These are phyloP conservation scores for Salvia rosmarinus DNA, from an alignment of 257 asterid species.

Conservation along the genomic window DNA sequence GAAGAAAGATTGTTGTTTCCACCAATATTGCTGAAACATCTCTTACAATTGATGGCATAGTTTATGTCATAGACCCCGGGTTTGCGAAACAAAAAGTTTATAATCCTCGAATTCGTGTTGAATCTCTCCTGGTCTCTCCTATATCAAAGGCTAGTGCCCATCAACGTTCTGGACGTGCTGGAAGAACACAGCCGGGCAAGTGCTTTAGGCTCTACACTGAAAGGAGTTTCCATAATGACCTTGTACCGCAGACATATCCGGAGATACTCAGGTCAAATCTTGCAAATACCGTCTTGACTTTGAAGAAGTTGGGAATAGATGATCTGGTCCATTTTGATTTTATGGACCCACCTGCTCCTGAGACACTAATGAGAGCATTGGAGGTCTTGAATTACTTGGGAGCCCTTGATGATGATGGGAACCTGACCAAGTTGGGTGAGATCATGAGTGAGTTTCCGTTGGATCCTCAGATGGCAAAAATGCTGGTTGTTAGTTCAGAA, in stretches of 20 bases:
- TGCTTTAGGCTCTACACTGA: conserved; percentile 95
- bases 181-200: conserved; percentile 98
- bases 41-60: conserved; percentile 95
- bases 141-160: conserved; percentile 99
- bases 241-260: conserved; percentile 92
- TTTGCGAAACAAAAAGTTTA: conserved; percentile 92
- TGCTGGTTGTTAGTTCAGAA: conserved; percentile 93
- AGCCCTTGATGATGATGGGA: conserved; percentile 96
- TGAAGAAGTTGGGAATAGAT: conserved; percentile 90
- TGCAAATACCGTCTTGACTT: conserved; percentile 87
- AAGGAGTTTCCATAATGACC: conserved; percentile 83
- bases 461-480: conserved; percentile 96
- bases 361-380: conserved; percentile 91
- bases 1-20: conserved; percentile 95
- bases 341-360: conserved; percentile 99
- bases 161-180: conserved; percentile 99
- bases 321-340: conserved; percentile 96
- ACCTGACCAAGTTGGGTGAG: conserved; percentile 84
- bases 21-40: conserved; percentile 98
- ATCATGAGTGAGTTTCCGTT: conserved; percentile 94
- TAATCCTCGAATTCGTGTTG: conserved; percentile 92
- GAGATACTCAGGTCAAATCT: conserved; percentile 90
- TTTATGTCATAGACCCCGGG: conserved; percentile 96
- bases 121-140: conserved; percentile 95
- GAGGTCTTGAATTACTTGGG: conserved; percentile 95